These are phyloP conservation scores for Venturia carpophila DNA, from an alignment of 2,329 filamentous ascomycete genomes.

Conservation along the genomic window DNA sequence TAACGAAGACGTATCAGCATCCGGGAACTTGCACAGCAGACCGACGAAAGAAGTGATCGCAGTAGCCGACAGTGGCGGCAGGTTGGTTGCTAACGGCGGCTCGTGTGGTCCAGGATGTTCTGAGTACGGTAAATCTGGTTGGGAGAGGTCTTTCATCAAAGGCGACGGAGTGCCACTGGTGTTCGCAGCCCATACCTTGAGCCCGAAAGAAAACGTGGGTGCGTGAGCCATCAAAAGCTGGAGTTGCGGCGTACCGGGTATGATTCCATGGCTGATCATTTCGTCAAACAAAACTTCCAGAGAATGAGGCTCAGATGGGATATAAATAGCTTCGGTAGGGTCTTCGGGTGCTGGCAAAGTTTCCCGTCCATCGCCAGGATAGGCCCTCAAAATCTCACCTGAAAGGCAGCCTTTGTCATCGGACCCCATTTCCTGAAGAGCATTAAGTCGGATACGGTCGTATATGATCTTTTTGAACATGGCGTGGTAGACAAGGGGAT, in stretches of 20 bases:
- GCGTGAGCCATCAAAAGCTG: slow-evolving; percentile 43
- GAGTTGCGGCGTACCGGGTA: slow-evolving; percentile 45
- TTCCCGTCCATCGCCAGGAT: slow-evolving; percentile 15
- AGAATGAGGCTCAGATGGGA: slow-evolving; percentile 43
- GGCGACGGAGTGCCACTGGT: neutral
- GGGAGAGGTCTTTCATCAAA: neutral
- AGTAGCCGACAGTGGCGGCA: neutral
- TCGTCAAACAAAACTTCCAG: slow-evolving; percentile 50
- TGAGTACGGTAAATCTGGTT: neutral
- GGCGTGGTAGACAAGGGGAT: slow-evolving; percentile 43
- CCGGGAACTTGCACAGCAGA: slow-evolving; percentile 5
- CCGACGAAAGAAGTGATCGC: slow-evolving; percentile 1
- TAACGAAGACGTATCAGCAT: neutral
- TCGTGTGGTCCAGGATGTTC: neutral
- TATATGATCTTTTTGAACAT: slow-evolving; percentile 51
- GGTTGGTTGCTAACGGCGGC: neutral
- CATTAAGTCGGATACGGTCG: slow-evolving; percentile 20
- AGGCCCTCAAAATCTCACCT: neutral
- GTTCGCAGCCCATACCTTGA: slow-evolving; percentile 13
- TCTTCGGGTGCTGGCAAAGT: slow-evolving; percentile 1
- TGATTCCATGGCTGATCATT: slow-evolving; percentile 47
- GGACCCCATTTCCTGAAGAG: neutral
- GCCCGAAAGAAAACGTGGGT: slow-evolving; percentile 13
- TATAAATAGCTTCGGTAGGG: slow-evolving; percentile 13
- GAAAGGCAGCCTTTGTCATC: neutral